Evolutionary conservation across 495 filamentous ascomycete species (phyloP), one percentile per base, ranked within the genome.

Genomic region (Penicillium roqueforti): DNA sequence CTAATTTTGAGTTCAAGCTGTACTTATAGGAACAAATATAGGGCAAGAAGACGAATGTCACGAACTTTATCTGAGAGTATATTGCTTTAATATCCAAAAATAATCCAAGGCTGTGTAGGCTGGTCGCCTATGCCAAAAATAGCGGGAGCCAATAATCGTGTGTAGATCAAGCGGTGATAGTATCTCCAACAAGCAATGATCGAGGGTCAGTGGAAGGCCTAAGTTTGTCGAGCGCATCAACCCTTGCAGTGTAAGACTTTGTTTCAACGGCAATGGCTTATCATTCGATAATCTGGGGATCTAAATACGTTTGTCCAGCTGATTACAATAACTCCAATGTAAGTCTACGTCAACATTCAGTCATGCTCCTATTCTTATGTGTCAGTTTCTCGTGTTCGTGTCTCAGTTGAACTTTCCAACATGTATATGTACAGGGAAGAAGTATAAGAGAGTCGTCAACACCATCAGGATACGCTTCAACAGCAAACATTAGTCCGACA

Each of bases 291-390:
- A 39, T 18, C 14, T 13, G 18, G 11, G n/a, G 22, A 9, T 38
- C 14, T n/a, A 20, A 19, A 11, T 19, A 20, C 34, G 23, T 29
- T 25, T 47, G 14, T 6, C 14, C 32, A 36, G 32, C 14, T 36
- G 28, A 16, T 50, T 2, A 1, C 8, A 11, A 28, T 26, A 38
- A 37, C 1, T 22, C 28, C 11, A 13, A 50, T 40, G 47, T 31
- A 40, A 50, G 36, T 50, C 8, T 50, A 40, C 47, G 34, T 50
- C 47, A 50, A 26, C 23, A 50, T 16, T 39, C 20, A 50, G 20
- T 29, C 47, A 50, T 19, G 8, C 3, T 14, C 13, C 6, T 18
- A 7, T 16, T 26, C 29, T 25, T 23, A 22, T 31, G 11, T 34
- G 11, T 36, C 26, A 28, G 1, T 19, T 9, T 20, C 34, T 50